Percentiles rank a stretch among this genome's conserved stretches.
Conservation (phyloP, 2,329 filamentous ascomycete species). For the Neoarthrinium moseri region DNA sequence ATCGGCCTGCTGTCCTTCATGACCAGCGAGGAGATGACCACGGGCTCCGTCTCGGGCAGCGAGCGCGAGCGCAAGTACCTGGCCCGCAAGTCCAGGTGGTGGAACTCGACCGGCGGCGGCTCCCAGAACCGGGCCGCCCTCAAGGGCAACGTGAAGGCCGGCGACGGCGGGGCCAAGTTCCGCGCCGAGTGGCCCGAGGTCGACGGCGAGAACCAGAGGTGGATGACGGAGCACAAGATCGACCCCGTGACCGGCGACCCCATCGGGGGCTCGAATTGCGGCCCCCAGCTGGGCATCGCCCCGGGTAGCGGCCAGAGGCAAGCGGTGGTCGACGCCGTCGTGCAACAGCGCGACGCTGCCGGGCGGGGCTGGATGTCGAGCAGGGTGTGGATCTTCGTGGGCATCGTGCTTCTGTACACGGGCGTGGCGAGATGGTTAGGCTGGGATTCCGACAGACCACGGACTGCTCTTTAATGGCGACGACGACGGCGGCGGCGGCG, state of each 20-base stretch:
- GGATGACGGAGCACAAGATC: conserved; percentile 82
- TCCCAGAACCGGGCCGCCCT: conserved; percentile 57
- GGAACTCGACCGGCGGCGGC: conserved; percentile 92
- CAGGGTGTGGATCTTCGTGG: conserved; percentile 71
- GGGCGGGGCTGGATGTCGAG: conserved; percentile 83
- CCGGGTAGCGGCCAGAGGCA: conserved; percentile 62
- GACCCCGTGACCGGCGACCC: conserved; percentile 73
- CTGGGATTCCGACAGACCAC: conserved; percentile 7
- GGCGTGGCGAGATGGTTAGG: conserved; percentile 74
- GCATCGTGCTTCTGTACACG: conserved; percentile 77
- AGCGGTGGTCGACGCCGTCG: conserved; percentile 75
- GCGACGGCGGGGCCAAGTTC: conserved; percentile 91
- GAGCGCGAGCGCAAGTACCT: conserved; percentile 76
- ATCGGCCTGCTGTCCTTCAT: conserved; percentile 95
- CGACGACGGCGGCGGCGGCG: too few species aligned
- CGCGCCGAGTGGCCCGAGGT: conserved; percentile 84
- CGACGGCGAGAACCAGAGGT: conserved; percentile 85
- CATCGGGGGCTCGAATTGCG: conserved; percentile 48
- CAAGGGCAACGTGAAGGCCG: conserved; percentile 83
- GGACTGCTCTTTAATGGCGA: not conserved
- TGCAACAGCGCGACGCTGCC: conserved; percentile 68
- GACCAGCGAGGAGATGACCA: conserved; percentile 99
- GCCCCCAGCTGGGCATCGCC: conserved; percentile 58
- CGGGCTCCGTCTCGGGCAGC: conserved; percentile 78
- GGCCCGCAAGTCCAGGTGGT: conserved; percentile 82